These are phyloP conservation scores for Tuber melanosporum DNA, from an alignment of 495 filamentous ascomycete species.

Conservation along the genomic window DNA sequence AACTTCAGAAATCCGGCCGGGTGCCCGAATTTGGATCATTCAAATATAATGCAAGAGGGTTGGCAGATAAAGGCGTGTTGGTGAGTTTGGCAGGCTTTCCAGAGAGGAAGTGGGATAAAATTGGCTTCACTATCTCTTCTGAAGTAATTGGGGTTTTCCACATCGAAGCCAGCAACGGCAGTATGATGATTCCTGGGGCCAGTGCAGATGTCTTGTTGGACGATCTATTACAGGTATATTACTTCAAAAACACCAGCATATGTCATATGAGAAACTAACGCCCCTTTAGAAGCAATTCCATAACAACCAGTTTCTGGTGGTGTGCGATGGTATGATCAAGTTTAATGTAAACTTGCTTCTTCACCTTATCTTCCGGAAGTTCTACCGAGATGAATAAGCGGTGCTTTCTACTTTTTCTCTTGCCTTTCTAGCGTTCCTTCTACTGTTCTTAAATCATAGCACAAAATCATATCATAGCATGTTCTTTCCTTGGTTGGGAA, in stretches of 20 bases:
- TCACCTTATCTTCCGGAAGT: conserved; percentile 96
- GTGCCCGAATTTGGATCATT: conserved; percentile 95
- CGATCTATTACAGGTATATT: conserved; percentile 70
- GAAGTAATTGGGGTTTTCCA: conserved; percentile 94
- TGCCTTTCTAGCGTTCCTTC: conserved; percentile 8
- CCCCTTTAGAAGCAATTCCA: conserved; percentile 67
- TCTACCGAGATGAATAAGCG: conserved; percentile 72
- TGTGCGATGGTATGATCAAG: conserved; percentile 80
- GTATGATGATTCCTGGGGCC: conserved; percentile 92
- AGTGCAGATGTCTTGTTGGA: conserved; percentile 85
- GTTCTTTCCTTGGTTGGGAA: background rate
- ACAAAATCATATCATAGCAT: conserved; percentile 6
- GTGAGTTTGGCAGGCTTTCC: conserved; percentile 78
- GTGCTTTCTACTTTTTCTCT: conserved; percentile 28
- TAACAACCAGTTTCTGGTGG: conserved; percentile 84
- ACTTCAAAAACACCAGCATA: background rate
- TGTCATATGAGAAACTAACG: conserved; percentile 11
- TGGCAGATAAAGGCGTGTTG: conserved; percentile 89
- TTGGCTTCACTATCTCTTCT: conserved; percentile 87
- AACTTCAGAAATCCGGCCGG: conserved; percentile 81
- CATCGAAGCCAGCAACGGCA: conserved; percentile 82
- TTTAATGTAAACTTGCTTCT: conserved; percentile 94
- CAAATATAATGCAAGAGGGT: conserved; percentile 85
- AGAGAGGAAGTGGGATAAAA: conserved; percentile 80
- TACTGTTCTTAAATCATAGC: background rate